A percentile compares a stretch with the other conserved stretches of the same genome.
Evolutionary conservation across 768 basidiomycete species (phyloP).

Genomic region (Lactarius deliciosus): DNA sequence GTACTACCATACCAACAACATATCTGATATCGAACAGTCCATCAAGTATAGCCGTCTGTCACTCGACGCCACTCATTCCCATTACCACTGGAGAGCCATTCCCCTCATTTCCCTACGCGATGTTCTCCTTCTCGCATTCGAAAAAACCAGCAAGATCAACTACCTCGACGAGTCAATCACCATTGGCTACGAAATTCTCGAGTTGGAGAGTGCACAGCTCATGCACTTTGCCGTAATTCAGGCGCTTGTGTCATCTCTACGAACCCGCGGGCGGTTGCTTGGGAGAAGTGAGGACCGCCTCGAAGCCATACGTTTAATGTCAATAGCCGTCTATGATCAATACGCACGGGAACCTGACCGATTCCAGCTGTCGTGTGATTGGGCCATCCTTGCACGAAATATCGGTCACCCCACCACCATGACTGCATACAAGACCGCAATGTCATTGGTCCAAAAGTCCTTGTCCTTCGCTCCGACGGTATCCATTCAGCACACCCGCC

Average conservation of each 20-base stretch:
- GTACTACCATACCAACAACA: no score
- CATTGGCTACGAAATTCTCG: neutral
- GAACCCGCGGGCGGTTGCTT: neutral
- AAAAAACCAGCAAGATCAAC: neutral
- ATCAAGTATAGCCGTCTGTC: no score
- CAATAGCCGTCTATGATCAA: neutral
- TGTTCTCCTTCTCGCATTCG: neutral
- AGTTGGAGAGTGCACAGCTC: neutral
- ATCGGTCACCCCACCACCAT: neutral
- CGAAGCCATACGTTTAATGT: neutral
- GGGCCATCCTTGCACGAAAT: neutral
- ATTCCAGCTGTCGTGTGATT: neutral
- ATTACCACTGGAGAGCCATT: neutral
- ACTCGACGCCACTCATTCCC: neutral
- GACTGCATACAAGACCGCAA: neutral
- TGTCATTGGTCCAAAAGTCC: no score
- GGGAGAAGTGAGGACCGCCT: neutral
- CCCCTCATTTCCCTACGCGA: neutral
- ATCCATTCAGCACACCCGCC: no score
- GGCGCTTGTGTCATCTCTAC: neutral
- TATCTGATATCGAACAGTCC: no score
- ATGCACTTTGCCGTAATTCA: neutral
- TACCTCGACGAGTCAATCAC: neutral
- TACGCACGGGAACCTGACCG: neutral
- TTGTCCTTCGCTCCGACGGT: no score